Base-by-base conservation (phyloP, 2,329 filamentous ascomycete species). In the Penicillium freii region DNA sequence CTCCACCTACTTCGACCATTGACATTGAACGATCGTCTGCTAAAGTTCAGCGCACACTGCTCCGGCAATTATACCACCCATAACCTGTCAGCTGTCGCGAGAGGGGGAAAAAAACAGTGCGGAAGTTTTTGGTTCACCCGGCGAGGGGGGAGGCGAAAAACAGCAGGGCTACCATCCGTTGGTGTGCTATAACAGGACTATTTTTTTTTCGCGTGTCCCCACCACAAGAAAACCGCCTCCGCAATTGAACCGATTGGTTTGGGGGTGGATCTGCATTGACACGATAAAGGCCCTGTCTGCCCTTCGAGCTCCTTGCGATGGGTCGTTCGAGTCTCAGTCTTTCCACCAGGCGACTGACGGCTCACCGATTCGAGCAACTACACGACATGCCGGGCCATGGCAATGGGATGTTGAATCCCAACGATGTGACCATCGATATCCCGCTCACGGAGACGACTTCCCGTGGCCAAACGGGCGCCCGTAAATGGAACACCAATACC, bases 391-490 rank as follows among this genome's bases (percentile, higher is more conserved):
- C 66, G 9, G 66, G 67, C 29, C 65, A 72, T 62, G 73, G 71
- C 51, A 81, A 44, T 81, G 77, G 64, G 71, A 47, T 38, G 33
- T 47, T 43, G 50, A 77, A 75, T 56, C 75, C 79, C 29, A 78
- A 81, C 61, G 82, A 84, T 65, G 80, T 78, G 43, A 84, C 82
- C 27, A 83, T 83, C 65, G 81, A 87, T 63, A 88, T 88, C 51
- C 85, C 85, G 8, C 76, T 88, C 61, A 80, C 83, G 63, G 79
- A 77, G 47, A 81, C 86, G 40, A 72, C 78, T 62, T 82, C 79
- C 56, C 76, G 77, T 59, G 74, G 76, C 51, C 77, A 78, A 58
- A 77, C 76, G 13, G 77, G 77, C 39, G 75, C 73, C 42, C 76
- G 79, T 45, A 78, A 76, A 61, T 67, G 64, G 54, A 63, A 63